Evolutionary conservation across 345 rosid genomes (phyloP), one percentile per base, ranked within the genome.

Genomic region (Hypericum perforatum): DNA sequence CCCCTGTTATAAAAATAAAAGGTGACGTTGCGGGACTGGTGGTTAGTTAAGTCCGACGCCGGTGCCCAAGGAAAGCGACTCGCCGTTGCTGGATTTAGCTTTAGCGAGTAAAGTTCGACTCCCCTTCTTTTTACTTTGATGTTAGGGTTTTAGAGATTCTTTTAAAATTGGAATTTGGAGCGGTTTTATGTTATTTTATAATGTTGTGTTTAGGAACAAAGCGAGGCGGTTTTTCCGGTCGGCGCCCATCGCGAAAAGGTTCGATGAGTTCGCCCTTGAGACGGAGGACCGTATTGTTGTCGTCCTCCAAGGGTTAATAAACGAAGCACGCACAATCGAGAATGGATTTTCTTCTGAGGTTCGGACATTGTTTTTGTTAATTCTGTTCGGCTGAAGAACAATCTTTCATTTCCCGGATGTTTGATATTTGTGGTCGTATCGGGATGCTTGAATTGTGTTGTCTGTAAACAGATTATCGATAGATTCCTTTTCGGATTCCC

Each of bases 401-500:
- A 29, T 11, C 7, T 12, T 2, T 22, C 4, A 22, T 22, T 22
- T 22, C 32, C 32, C 32, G 32, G 32, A 22, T 22, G 32, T 22
- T 5, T 8, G 5, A 13, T 54, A 13, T 1, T 2, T 52, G 9
- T 54, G 41, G 39, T 29, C 39, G 11, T 12, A 54, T 7, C 42
- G 13, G 37, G 9, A 13, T 32, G 13, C 5, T 15, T 9, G 32
- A 16, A 36, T 53, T 16, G 44, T 39, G 57, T 62, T 37, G 15
- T 36, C 22, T 63, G 22, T 60, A 12, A 22, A 8, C 77, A 92
- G 98, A 79, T 81, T 50, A 69, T 65, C 22, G 59, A 56, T 46
- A 72, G 80, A 51, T 87, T 92, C 70, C 41, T 70, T 59, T 63
- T 82, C 61, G 98, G 96, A 5, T 92, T 92, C 76, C 96, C 96